These are phyloP conservation scores for Coelastrella sp. DNA, from an alignment of 139 green algal genomes.

Conservation along the genomic window DNA sequence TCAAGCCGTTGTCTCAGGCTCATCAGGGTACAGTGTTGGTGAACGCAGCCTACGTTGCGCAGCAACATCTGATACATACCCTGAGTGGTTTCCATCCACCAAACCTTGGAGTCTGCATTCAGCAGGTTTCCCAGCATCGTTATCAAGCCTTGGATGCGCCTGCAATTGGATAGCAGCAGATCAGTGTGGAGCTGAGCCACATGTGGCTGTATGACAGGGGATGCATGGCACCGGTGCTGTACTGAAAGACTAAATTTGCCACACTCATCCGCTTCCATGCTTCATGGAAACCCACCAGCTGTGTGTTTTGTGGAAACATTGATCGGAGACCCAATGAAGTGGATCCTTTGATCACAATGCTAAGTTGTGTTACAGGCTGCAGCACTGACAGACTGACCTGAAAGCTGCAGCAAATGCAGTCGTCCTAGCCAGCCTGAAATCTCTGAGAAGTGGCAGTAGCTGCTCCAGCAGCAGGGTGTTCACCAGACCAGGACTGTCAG, in stretches of 20 bases:
- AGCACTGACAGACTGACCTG: not conserved
- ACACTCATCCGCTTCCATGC: too few species aligned
- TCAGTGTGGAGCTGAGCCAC: not conserved
- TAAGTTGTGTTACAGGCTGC: not conserved
- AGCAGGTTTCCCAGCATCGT: not conserved
- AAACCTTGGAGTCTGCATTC: not conserved
- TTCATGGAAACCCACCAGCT: too few species aligned
- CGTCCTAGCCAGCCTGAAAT: not conserved
- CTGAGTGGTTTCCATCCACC: not conserved
- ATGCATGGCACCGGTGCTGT: not conserved
- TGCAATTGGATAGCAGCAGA: not conserved
- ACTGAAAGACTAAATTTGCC: not conserved
- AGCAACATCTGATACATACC: not conserved
- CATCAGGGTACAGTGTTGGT: too few species aligned
- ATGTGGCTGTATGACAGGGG: too few species aligned
- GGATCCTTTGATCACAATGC: not conserved
- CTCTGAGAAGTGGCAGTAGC: not conserved
- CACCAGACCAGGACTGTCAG: not conserved
- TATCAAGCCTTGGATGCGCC: constrained; percentile 22
- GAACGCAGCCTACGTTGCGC: too few species aligned
- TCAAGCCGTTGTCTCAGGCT: too few species aligned
- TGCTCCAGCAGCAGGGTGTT: not conserved
- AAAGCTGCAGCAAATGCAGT: constrained; percentile 18
- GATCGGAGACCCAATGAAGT: not conserved
- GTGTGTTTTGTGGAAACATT: not conserved